phyloP scores from a whole-genome alignment of 305 asterid genomes.

The Fraxinus dipetala region DNA sequence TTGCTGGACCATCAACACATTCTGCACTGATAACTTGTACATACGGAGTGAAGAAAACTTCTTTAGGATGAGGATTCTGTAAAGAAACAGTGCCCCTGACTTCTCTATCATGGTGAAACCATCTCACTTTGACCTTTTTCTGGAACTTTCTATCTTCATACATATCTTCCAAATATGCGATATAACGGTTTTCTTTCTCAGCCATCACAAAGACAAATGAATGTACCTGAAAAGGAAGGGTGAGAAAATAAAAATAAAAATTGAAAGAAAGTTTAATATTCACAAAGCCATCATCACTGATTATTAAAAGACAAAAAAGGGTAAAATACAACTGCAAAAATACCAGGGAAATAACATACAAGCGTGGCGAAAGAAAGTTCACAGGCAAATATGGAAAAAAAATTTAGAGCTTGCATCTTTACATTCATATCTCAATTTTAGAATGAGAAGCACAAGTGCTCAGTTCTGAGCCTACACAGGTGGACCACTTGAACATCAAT shows the following conservation, averaged over 20 bases:
- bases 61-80: conserved; percentile 75
- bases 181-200: conserved; percentile 74
- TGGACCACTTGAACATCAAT: neutral
- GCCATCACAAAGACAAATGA: conserved; percentile 96
- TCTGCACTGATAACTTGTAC: conserved; percentile 93
- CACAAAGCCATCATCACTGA: conserved; percentile 11
- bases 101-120: conserved; percentile 92
- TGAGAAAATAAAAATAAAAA: neutral
- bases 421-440: neutral
- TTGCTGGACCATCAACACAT: conserved; percentile 95
- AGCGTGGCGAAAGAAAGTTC: neutral
- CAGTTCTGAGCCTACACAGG: conserved; percentile 7
- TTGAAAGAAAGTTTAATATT: neutral
- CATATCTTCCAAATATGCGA: conserved; percentile 95
- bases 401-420: neutral
- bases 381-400: neutral
- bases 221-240: conserved; percentile 51
- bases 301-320: neutral
- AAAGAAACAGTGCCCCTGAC: conserved; percentile 67
- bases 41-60: conserved; percentile 86
- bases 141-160: conserved; percentile 91
- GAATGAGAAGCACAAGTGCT: conserved; percentile 9
- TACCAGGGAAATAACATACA: neutral
- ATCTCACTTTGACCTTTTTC: conserved; percentile 95
- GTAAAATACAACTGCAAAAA: neutral